Evolutionary conservation across 192 early-diverging fungal genomes (phyloP).

Genomic region (Entomortierella chlamydospora): DNA sequence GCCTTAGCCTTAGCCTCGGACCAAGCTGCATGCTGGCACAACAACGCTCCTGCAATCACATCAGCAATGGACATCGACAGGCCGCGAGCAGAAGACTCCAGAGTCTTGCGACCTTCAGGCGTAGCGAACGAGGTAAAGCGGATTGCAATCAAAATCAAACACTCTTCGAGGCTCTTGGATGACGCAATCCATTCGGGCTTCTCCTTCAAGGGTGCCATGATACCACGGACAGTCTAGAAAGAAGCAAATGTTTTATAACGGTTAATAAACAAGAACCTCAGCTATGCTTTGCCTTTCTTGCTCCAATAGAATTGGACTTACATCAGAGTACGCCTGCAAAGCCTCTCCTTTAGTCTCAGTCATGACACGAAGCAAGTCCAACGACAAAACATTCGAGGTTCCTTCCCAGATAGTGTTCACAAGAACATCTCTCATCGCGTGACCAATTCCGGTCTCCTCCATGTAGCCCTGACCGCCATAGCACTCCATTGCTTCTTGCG

Average conservation of each 20-base stretch:
- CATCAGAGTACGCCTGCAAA: slow-evolving; percentile 54
- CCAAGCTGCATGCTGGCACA: slow-evolving; percentile 65
- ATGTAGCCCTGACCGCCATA: slow-evolving; percentile 82
- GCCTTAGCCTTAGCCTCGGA: slow-evolving; percentile 37
- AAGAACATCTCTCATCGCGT: slow-evolving; percentile 66
- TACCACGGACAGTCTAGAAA: slow-evolving; percentile 33
- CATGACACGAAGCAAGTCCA: slow-evolving; percentile 71
- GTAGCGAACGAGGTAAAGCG: slow-evolving; percentile 47
- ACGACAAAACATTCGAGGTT: slow-evolving; percentile 73
- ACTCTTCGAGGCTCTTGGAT: slow-evolving; percentile 21
- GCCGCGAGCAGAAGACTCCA: slow-evolving; percentile 60
- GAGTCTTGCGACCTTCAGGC: slow-evolving; percentile 20
- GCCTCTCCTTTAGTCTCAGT: slow-evolving; percentile 60
- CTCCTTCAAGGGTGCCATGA: slow-evolving; percentile 36
- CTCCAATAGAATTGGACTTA: slow-evolving; percentile 44
- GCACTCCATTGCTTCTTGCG: slow-evolving; percentile 73
- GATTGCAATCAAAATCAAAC: slow-evolving; percentile 44
- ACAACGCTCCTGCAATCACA: slow-evolving; percentile 58
- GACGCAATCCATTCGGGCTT: slow-evolving; percentile 21
- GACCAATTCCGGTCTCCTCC: slow-evolving; percentile 74
- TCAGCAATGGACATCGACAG: slow-evolving; percentile 63
- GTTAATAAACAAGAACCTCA: not conserved
- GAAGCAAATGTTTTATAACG: not conserved
- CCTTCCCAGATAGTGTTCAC: slow-evolving; percentile 86
- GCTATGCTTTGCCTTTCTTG: too few species aligned